phyloP scores from a whole-genome alignment of 768 basidiomycete species.

The Russula griseocarnosa region DNA sequence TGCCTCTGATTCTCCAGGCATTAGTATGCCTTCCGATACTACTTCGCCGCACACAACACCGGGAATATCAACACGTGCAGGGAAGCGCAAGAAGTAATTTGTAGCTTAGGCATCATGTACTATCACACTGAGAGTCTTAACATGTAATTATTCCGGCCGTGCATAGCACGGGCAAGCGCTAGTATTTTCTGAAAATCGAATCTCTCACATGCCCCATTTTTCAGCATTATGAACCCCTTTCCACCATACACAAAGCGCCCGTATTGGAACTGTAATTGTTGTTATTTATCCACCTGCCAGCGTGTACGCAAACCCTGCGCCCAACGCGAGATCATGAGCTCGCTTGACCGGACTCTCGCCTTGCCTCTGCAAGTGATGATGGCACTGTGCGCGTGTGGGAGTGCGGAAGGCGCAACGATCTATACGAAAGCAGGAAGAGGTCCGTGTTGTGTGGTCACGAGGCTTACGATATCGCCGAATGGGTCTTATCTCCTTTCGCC shows the following conservation, averaged over 20 bases:
- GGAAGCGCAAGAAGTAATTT: too few species aligned
- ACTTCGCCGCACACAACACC: too few species aligned
- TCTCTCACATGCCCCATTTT: not conserved
- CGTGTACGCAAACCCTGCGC: constrained; percentile 78
- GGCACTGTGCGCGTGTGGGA: constrained; percentile 91
- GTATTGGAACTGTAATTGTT: constrained; percentile 91
- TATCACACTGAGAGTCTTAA: too few species aligned
- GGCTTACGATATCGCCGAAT: constrained; percentile 86
- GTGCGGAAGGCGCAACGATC: constrained; percentile 81
- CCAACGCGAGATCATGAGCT: constrained; percentile 88
- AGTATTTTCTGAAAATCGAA: constrained; percentile 14
- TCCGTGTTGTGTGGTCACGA: constrained; percentile 82
- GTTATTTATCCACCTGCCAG: constrained; percentile 81
- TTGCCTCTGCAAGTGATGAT: constrained; percentile 89
- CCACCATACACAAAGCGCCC: constrained; percentile 81
- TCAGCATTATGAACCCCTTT: constrained; percentile 86
- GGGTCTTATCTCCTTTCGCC: constrained; percentile 86
- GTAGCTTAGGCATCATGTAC: too few species aligned
- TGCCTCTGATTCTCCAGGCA: too few species aligned
- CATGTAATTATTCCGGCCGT: too few species aligned
- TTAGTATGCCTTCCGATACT: too few species aligned
- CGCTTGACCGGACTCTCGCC: constrained; percentile 77
- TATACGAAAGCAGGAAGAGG: constrained; percentile 79
- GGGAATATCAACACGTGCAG: too few species aligned
- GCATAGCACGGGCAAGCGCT: too few species aligned